Evolutionary conservation across 169 alveolate genomes (phyloP).

Genomic region (Plasmodium falciparum): DNA sequence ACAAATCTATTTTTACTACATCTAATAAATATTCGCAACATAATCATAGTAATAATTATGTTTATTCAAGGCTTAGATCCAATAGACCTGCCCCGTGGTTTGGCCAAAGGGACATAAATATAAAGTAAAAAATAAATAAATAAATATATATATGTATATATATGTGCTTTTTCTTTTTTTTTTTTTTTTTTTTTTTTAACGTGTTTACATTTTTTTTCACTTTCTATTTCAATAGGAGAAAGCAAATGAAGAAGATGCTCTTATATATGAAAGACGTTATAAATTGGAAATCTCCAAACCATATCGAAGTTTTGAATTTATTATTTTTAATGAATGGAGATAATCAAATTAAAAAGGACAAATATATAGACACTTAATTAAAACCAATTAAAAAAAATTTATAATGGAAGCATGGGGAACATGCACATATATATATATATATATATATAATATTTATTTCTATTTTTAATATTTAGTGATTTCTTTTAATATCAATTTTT

Average conservation of each 20-base stretch:
- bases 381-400: not conserved
- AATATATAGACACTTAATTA: not conserved
- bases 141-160: not conserved
- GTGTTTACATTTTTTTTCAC: not conserved
- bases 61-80: not conserved
- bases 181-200: not conserved
- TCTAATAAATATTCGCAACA: not conserved
- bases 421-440: not conserved
- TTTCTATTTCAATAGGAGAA: conserved; percentile 25
- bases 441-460: not conserved
- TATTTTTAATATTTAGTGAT: too few species aligned
- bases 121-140: conserved; percentile 7
- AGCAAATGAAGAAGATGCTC: conserved; percentile 73
- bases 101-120: conserved; percentile 44
- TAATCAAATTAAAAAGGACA: not conserved
- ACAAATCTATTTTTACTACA: not conserved
- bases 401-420: not conserved
- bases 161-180: not conserved
- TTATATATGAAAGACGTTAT: conserved; percentile 61
- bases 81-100: conserved; percentile 50
- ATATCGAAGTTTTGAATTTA: conserved; percentile 39
- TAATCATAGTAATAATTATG: not conserved
- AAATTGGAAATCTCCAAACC: conserved; percentile 56
- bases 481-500: too few species aligned
- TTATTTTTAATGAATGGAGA: conserved; percentile 38